Conservation (phyloP, 306 rosid species). For the Cyclanthera cordifolia region DNA sequence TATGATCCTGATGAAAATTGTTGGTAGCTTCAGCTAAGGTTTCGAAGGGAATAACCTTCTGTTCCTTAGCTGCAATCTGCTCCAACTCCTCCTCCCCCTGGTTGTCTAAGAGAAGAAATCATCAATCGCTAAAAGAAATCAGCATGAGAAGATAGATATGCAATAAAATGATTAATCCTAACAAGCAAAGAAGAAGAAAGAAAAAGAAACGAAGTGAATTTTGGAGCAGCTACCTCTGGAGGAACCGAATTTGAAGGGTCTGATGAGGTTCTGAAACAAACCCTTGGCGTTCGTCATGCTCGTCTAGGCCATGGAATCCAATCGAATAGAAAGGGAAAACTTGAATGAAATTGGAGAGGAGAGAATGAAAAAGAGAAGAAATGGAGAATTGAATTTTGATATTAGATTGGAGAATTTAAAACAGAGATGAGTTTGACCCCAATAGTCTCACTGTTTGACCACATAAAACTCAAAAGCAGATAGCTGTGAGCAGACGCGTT, state of each 20-base stretch:
- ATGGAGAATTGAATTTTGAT: not conserved
- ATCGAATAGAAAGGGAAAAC: not conserved
- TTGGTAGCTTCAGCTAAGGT: constrained; percentile 55
- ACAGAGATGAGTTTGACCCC: not conserved
- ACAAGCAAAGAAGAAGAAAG: not conserved
- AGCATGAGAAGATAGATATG: not conserved
- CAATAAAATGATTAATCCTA: not conserved
- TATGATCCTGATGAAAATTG: constrained; percentile 40
- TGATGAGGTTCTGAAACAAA: constrained; percentile 33
- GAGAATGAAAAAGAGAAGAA: not conserved
- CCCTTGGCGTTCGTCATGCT: constrained; percentile 40
- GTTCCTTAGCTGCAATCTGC: constrained; percentile 74
- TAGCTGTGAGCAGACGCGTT: too few relatives aligned
- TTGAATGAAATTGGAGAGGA: not conserved
- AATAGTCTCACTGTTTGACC: not conserved
- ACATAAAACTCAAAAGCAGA: not conserved
- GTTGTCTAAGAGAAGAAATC: constrained; percentile 29
- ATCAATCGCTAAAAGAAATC: not conserved
- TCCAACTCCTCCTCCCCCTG: constrained; percentile 54
- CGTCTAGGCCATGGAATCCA: constrained; percentile 33
- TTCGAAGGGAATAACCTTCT: constrained; percentile 53
- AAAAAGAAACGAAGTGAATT: not conserved
- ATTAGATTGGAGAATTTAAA: not conserved
- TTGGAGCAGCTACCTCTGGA: constrained; percentile 24
- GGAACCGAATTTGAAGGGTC: constrained; percentile 40